phyloP scores from a whole-genome alignment of 148 eudicot genomes.

The Spergularia bocconei region DNA sequence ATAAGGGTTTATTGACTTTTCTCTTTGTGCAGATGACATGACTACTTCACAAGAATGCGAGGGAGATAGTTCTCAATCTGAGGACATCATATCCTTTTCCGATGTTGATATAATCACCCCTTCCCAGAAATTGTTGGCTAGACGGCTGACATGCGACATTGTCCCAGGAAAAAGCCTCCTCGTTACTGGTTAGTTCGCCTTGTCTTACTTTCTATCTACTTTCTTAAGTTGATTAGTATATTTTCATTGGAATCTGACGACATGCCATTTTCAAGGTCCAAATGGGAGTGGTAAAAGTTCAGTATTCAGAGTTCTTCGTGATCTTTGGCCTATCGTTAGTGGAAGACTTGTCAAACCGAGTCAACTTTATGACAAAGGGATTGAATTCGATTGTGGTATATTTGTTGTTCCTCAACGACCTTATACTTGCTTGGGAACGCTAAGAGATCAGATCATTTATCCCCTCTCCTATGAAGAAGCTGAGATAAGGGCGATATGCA shows the following conservation, averaged over 20 bases:
- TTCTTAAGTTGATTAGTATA: neutral
- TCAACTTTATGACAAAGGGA: constrained; percentile 46
- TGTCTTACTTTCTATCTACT: neutral
- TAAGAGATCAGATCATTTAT: constrained; percentile 92
- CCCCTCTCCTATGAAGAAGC: constrained; percentile 84
- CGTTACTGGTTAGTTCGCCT: constrained; percentile 72
- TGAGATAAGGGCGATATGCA: constrained; percentile 42
- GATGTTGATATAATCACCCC: constrained; percentile 91
- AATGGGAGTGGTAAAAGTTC: constrained; percentile 99
- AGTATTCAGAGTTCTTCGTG: constrained; percentile 87
- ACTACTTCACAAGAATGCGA: constrained; percentile 32
- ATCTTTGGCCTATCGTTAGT: constrained; percentile 82
- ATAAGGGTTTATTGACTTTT: neutral
- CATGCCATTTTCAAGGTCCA: constrained; percentile 56
- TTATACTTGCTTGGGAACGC: constrained; percentile 90
- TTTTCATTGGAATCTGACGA: constrained; percentile 17
- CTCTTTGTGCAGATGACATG: constrained; percentile 41
- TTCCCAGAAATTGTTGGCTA: constrained; percentile 68
- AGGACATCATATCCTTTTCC: constrained; percentile 58
- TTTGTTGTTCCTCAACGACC: constrained; percentile 93
- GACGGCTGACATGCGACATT: constrained; percentile 70
- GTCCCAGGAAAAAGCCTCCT: constrained; percentile 79
- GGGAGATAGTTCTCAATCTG: constrained; percentile 34
- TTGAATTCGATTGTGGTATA: constrained; percentile 59
- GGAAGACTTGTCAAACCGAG: constrained; percentile 68